Conservation (phyloP, 2,329 filamentous ascomycete genomes). For the Aureobasidium sp. region DNA sequence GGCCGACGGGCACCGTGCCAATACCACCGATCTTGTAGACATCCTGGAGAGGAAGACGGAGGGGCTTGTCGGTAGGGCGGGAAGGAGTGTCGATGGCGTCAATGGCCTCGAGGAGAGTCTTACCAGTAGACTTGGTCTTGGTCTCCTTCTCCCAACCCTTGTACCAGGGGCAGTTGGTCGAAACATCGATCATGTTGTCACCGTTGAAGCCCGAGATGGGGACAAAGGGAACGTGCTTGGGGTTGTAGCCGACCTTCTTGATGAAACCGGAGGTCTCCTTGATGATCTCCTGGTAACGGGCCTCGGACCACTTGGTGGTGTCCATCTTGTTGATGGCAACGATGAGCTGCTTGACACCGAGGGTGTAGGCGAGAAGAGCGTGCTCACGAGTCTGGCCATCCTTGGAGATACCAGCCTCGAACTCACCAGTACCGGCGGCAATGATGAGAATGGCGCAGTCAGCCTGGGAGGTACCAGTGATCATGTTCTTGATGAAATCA, state of each 20-base stretch:
- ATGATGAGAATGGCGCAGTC: slow-evolving; percentile 99
- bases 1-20: slow-evolving; percentile 98
- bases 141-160: slow-evolving; percentile 99
- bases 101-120: slow-evolving; percentile 99
- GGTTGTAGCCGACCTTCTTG: slow-evolving; percentile 99
- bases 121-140: slow-evolving; percentile 81
- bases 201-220: slow-evolving; percentile 99
- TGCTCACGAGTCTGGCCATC: slow-evolving; percentile 99
- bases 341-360: slow-evolving; percentile 99
- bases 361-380: slow-evolving; percentile 99
- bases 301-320: slow-evolving; percentile 96
- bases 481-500: slow-evolving; percentile 99
- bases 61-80: slow-evolving; percentile 97
- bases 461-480: slow-evolving; percentile 99
- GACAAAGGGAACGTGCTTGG: slow-evolving; percentile 96
- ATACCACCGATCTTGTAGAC: slow-evolving; percentile 99
- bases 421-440: slow-evolving; percentile 99
- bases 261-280: slow-evolving; percentile 99
- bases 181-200: slow-evolving; percentile 95
- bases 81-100: slow-evolving; percentile 87
- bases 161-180: slow-evolving; percentile 98
- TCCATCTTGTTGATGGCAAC: slow-evolving; percentile 99
- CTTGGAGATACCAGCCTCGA: slow-evolving; percentile 99
- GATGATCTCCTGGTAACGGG: slow-evolving; percentile 97
- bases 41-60: slow-evolving; percentile 99